phyloP scores from a whole-genome alignment of 164 flowering plant species.

The Vitis vinifera region ASM3070453v1 NC_081807.1:6370001-6370500 shows the following conservation, averaged over 20 bases:
- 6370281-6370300: not conserved
- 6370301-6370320: not conserved
- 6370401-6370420: too few species aligned
- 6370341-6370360: too few species aligned
- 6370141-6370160: conserved; percentile 4
- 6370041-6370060: conserved; percentile 22
- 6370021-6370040: conserved; percentile 11
- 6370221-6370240: conserved; percentile 10
- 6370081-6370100: conserved; percentile 17
- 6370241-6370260: not conserved
- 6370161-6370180: conserved; percentile 17
- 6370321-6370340: too few species aligned
- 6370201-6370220: conserved; percentile 9
- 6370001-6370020: conserved; percentile 25
- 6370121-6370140: conserved; percentile 25
- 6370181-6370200: conserved; percentile 20
- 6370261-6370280: conserved; percentile 1
- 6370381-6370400: too few species aligned
- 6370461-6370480: too few species aligned
- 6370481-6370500: too few species aligned
- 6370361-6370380: too few species aligned
- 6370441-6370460: too few species aligned
- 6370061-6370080: conserved; percentile 8
- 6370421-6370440: too few species aligned
- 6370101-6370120: conserved; percentile 10